Percentiles rank a stretch among this genome's conserved stretches.
Conservation (phyloP, 75 land plant species). For the Pinus taeda region DNA sequence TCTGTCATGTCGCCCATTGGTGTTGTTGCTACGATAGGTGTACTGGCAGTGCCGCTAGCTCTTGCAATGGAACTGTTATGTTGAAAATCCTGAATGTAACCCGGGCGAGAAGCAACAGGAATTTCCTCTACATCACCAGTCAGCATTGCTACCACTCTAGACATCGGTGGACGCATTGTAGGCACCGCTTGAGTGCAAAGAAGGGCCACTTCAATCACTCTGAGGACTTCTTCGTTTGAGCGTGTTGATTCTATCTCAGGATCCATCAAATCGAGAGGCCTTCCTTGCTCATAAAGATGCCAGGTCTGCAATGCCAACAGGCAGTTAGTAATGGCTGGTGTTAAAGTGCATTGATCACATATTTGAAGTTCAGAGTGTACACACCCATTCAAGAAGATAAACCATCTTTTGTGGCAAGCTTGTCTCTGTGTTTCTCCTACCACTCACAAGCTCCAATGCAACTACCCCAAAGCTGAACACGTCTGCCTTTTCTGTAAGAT, state of each 20-base stretch:
- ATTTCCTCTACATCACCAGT: constrained; percentile 39
- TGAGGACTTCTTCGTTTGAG: constrained; percentile 27
- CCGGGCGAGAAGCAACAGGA: constrained; percentile 30
- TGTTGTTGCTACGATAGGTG: constrained; percentile 20
- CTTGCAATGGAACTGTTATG: constrained; percentile 29
- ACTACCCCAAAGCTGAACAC: constrained; percentile 7
- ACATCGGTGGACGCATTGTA: constrained; percentile 48
- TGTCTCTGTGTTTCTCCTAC: constrained; percentile 26
- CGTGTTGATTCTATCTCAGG: constrained; percentile 11
- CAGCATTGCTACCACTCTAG: constrained; percentile 54
- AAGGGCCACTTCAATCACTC: constrained; percentile 42
- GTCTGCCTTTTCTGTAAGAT: not conserved
- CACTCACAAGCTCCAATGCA: not conserved
- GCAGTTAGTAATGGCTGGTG: no score
- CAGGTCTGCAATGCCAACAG: constrained; percentile 25
- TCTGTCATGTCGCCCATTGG: constrained; percentile 10
- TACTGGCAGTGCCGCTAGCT: not conserved
- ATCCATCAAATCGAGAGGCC: constrained; percentile 42
- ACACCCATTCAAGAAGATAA: constrained; percentile 61
- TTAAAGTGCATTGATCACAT: no score
- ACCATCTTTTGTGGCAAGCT: constrained; percentile 27
- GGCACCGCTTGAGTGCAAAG: constrained; percentile 63
- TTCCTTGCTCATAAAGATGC: constrained; percentile 40
- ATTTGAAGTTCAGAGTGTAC: no score
- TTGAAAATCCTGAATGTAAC: constrained; percentile 42